Percentiles rank a stretch among this genome's conserved stretches.
Conservation (phyloP, 2,329 filamentous ascomycete genomes). For the Lanzia echinophila region DNA sequence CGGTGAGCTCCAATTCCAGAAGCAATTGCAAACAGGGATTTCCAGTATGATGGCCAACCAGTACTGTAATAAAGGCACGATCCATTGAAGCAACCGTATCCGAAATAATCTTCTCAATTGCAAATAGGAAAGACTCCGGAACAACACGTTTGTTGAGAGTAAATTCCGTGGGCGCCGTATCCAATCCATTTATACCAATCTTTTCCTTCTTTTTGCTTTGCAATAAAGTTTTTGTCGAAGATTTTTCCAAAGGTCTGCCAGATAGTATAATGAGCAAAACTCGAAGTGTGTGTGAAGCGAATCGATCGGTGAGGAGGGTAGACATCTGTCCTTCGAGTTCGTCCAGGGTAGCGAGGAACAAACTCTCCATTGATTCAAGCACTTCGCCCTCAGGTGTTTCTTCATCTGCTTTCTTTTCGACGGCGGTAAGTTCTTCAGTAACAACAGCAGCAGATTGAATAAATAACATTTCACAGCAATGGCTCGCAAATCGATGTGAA, state of each 20-base stretch:
- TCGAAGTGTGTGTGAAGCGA: slow-evolving; percentile 85
- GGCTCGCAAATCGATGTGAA: slow-evolving; percentile 92
- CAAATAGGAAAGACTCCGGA: slow-evolving; percentile 69
- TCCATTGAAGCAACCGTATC: slow-evolving; percentile 72
- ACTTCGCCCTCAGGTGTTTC: slow-evolving; percentile 40
- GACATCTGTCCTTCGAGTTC: slow-evolving; percentile 83
- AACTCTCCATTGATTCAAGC: slow-evolving; percentile 62
- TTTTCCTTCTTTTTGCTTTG: slow-evolving; percentile 92
- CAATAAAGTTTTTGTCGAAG: slow-evolving; percentile 63
- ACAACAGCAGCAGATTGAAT: slow-evolving; percentile 73
- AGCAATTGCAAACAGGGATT: slow-evolving; percentile 91
- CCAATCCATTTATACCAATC: slow-evolving; percentile 53
- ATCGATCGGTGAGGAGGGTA: slow-evolving; percentile 73
- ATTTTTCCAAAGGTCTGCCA: slow-evolving; percentile 68
- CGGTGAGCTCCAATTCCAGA: slow-evolving; percentile 74
- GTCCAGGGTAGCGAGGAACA: slow-evolving; percentile 76
- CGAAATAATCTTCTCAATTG: slow-evolving; percentile 73
- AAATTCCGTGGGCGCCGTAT: slow-evolving; percentile 42
- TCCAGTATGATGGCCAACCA: slow-evolving; percentile 83
- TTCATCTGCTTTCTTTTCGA: slow-evolving; percentile 44
- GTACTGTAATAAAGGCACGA: slow-evolving; percentile 69
- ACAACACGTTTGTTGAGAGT: slow-evolving; percentile 49
- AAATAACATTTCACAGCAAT: slow-evolving; percentile 94
- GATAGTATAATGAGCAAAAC: slow-evolving; percentile 81
- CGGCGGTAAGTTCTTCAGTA: slow-evolving; percentile 58